These are phyloP conservation scores for Elymus sibiricus DNA, from an alignment of 176 grass and related monocot genomes.

Conservation along the genomic window DNA sequence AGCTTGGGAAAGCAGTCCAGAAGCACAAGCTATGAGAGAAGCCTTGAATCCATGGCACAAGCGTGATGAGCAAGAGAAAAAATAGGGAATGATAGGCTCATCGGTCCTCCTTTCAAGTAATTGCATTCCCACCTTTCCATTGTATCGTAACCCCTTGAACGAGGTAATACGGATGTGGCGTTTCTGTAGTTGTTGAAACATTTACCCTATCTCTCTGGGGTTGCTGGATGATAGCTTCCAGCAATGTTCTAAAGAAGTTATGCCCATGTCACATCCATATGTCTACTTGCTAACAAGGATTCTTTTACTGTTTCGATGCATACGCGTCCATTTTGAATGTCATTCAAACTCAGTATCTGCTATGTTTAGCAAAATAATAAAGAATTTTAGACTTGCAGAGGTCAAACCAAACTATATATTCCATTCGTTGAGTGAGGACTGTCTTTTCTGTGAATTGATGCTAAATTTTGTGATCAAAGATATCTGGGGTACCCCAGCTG, in stretches of 20 bases:
- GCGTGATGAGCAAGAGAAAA: constrained; percentile 50
- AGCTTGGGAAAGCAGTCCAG: constrained; percentile 75
- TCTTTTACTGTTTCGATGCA: not conserved
- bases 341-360: not conserved
- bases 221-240: not conserved
- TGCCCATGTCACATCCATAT: not conserved
- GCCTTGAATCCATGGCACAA: constrained; percentile 85
- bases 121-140: not conserved
- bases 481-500: not conserved
- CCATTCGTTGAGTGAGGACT: not conserved
- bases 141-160: not conserved
- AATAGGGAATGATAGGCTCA: constrained; percentile 14
- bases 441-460: not conserved
- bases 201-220: not conserved
- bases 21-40: constrained; percentile 74
- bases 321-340: not conserved
- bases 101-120: constrained; percentile 9
- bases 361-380: not conserved
- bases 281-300: not conserved
- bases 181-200: constrained; percentile 4
- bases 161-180: not conserved
- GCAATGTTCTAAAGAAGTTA: not conserved
- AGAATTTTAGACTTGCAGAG: not conserved
- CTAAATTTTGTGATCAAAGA: not conserved
- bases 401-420: not conserved